These are phyloP conservation scores for Coffea eugenioides DNA, from an alignment of 257 asterid species.

Conservation along the genomic window DNA sequence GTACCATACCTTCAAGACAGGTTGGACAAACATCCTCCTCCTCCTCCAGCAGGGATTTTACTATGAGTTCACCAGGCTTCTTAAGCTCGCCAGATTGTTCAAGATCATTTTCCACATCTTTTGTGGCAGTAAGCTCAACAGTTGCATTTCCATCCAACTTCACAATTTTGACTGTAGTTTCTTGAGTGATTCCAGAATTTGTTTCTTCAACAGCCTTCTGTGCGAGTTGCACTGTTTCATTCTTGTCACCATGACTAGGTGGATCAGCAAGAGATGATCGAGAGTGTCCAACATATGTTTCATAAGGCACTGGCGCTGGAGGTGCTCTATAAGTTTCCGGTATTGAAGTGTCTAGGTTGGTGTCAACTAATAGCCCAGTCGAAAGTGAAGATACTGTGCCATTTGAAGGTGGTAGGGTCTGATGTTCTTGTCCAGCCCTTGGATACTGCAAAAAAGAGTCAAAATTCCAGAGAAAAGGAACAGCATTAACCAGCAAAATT, in stretches of 20 bases:
- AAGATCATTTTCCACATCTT: slow-evolving; percentile 48
- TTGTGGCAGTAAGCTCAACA: slow-evolving; percentile 32
- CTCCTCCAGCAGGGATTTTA: slow-evolving; percentile 53
- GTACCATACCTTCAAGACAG: slow-evolving; percentile 78
- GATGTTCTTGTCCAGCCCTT: slow-evolving; percentile 53
- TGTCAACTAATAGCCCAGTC: slow-evolving; percentile 75
- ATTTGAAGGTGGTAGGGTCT: slow-evolving; percentile 57
- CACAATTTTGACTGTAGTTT: slow-evolving; percentile 37
- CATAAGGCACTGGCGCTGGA: slow-evolving; percentile 81
- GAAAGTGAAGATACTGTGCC: slow-evolving; percentile 51
- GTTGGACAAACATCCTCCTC: slow-evolving; percentile 89
- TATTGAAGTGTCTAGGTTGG: slow-evolving; percentile 77
- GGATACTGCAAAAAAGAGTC: slow-evolving; percentile 57
- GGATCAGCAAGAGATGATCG: slow-evolving; percentile 39
- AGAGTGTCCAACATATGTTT: slow-evolving; percentile 44
- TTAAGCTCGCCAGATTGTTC: slow-evolving; percentile 55
- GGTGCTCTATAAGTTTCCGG: slow-evolving; percentile 83
- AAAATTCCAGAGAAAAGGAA: slow-evolving; percentile 21
- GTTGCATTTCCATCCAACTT: slow-evolving; percentile 46
- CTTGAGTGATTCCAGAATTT: slow-evolving; percentile 42
- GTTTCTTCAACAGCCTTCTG: slow-evolving; percentile 38
- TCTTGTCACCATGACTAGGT: slow-evolving; percentile 40
- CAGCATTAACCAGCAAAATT: not conserved
- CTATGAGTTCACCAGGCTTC: slow-evolving; percentile 41
- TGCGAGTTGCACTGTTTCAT: slow-evolving; percentile 39